Base-by-base conservation (phyloP, 106 monocot species). In the Ottelia alismoides region DNA sequence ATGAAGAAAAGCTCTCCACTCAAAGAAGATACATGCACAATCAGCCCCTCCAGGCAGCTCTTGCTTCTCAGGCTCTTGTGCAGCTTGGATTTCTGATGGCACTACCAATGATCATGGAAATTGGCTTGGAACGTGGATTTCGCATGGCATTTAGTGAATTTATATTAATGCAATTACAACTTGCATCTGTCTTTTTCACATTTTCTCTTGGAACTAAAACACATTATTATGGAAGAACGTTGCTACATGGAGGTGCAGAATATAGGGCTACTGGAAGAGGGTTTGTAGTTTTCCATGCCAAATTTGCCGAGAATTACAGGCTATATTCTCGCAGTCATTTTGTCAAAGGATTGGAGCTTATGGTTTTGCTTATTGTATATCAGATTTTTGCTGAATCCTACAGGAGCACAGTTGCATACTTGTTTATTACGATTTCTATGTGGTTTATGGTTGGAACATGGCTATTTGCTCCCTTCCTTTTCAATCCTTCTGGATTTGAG, bases 51-150 rank as follows among this genome's bases (percentile, higher is more conserved):
- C 92, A 92, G 49, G 83, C 75, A 46, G 86, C 92, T 50, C 87
- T 87, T 62, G 92, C 92, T 30, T 92, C 92, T 2, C 87, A 92
- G 45, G 76, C 92, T 27, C 73, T 92, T 68, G 83, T 92, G 51
- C 92, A 92, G 67, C 83, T 92, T 52, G 92, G 92, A 29, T 74
- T 87, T 57, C 70, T 92, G 19, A 92, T 83, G 77, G 87, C 83
- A 24, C 55, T 92, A 14, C 92, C 92, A 0, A 92, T 92, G 92
- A 71, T 92, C 74, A 92, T 92, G 92, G 92, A 92, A 75, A 92
- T 92, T 58, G 92, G 83, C 23, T 68, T 92, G 6, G 92, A 92
- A 65, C 64, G 51, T 57, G 92, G 92, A 30, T 92, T 92, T 32
- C 61, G 83, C 19, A 72, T 53, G 3, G 92, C 92, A 55, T 53